Evolutionary conservation across 2,329 filamentous ascomycete genomes (phyloP).

Genomic region (Claviceps citrina): DNA sequence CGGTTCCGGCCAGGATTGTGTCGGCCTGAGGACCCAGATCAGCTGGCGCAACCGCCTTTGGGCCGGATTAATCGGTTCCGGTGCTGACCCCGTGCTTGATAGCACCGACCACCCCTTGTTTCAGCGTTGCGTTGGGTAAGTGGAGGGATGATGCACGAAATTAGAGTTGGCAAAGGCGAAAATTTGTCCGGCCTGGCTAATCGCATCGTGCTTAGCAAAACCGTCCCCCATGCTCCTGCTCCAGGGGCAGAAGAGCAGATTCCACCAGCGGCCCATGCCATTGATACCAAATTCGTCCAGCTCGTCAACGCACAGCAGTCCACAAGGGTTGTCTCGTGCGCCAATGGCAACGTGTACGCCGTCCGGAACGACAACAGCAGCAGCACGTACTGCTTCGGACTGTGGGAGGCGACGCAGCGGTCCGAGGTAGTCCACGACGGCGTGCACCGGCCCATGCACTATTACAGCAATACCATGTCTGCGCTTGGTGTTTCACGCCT

Average conservation of each 20-base stretch:
- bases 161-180: too few relatives aligned
- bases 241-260: too few relatives aligned
- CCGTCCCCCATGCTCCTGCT: too few relatives aligned
- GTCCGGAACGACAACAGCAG: slow-evolving; percentile 9
- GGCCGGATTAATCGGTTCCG: slow-evolving; percentile 9
- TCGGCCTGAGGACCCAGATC: slow-evolving; percentile 14
- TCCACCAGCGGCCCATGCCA: too few relatives aligned
- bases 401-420: slow-evolving; percentile 11
- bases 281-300: slow-evolving; percentile 10
- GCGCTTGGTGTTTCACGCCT: slow-evolving; percentile 17
- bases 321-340: slow-evolving; percentile 16
- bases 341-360: slow-evolving; percentile 20
- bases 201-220: too few relatives aligned
- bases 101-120: slow-evolving; percentile 10
- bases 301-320: slow-evolving; percentile 10
- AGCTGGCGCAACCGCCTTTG: slow-evolving; percentile 16
- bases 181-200: too few relatives aligned
- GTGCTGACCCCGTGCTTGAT: slow-evolving; percentile 10
- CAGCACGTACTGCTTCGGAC: slow-evolving; percentile 10
- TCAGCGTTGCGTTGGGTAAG: slow-evolving; percentile 13
- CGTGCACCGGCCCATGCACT: slow-evolving; percentile 16
- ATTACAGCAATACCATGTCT: slow-evolving; percentile 19
- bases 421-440: slow-evolving; percentile 13
- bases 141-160: too few relatives aligned
- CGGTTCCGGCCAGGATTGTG: slow-evolving; percentile 12